phyloP scores from a whole-genome alignment of 2,329 filamentous ascomycete species.

The Tothia fuscella region DNA sequence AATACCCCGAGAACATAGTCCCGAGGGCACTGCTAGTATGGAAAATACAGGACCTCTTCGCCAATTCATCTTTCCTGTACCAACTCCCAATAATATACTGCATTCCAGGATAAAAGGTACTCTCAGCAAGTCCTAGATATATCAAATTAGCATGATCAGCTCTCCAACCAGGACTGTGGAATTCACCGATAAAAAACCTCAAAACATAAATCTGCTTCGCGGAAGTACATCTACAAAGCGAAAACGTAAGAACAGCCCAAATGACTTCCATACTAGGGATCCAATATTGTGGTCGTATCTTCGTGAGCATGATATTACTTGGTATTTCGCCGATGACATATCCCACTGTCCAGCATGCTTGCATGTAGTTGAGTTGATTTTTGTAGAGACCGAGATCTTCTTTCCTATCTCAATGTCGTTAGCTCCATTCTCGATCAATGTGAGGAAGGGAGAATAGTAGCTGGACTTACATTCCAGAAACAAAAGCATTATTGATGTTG shows the following conservation, averaged over 20 bases:
- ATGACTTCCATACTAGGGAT: conserved; percentile 36
- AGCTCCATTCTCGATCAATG: not conserved
- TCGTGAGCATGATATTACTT: conserved; percentile 39
- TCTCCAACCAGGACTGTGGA: not conserved
- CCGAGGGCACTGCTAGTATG: conserved; percentile 35
- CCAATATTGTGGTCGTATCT: conserved; percentile 35
- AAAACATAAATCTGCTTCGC: conserved; percentile 35
- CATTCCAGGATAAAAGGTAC: conserved; percentile 41
- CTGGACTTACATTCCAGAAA: conserved; percentile 20
- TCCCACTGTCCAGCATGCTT: conserved; percentile 47
- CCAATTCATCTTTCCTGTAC: conserved; percentile 39
- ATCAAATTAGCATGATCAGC: not conserved
- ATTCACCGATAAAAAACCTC: conserved; percentile 36
- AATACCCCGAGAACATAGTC: conserved; percentile 39
- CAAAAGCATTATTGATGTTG: conserved; percentile 19
- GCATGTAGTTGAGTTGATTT: conserved; percentile 30
- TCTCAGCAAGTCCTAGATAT: conserved; percentile 32
- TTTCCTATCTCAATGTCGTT: conserved; percentile 14
- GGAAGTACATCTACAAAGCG: conserved; percentile 28
- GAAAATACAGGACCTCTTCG: conserved; percentile 42
- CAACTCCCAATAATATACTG: conserved; percentile 41
- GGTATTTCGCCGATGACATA: conserved; percentile 45
- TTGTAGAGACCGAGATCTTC: conserved; percentile 18
- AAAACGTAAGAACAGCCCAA: conserved; percentile 39
- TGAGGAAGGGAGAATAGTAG: conserved; percentile 8